Evolutionary conservation across 371 early-diverging fungal species (phyloP), one percentile per base, ranked within the genome.

Genomic region (Gilbertella persicaria): DNA sequence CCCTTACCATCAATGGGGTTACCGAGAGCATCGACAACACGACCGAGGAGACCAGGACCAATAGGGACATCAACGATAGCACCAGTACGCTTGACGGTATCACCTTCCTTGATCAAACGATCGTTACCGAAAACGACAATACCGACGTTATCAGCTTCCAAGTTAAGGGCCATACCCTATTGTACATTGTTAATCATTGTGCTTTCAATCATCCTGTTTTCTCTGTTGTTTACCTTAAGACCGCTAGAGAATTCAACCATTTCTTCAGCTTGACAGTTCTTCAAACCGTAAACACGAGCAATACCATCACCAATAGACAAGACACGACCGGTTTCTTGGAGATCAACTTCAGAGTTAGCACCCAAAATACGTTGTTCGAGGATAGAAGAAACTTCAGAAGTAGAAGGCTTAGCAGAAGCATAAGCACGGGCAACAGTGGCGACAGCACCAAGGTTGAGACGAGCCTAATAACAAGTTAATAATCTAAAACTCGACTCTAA

Each of bases 271-370:
- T 97, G 95, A 68, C 87, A 85, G 80, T 97, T 97, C 85, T 91
- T 92, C 71, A 97, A 82, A 55, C 97, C 97, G 58, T 94, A 95
- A 60, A 97, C 95, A 88, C 96, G 95, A 62, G 96, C 97, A 80
- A 97, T 96, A 94, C 97, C 97, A 79, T 97, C 97, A 88, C 97
- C 97, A 68, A 97, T 93, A 69, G 96, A 95, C 71, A 97, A 82
- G 58, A 97, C 97, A 71, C 97, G 92, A 60, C 97, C 97, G 50
- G 96, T 96, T 82, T 96, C 96, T 75, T 93, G 89, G 64, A 96
- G 84, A 67, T 96, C 95, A 66, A 86, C 82, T 64, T 80, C 77
- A 63, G 79, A 70, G 77, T 79, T 71, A 58, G 89, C 80, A 58
- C 94, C 94, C 55, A 89, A 84, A 75, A 96, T 96, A 63, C 95